Evolutionary conservation across 495 filamentous ascomycete species (phyloP), one percentile per base, ranked within the genome.

Genomic region (Penicillium diatomitis): DNA sequence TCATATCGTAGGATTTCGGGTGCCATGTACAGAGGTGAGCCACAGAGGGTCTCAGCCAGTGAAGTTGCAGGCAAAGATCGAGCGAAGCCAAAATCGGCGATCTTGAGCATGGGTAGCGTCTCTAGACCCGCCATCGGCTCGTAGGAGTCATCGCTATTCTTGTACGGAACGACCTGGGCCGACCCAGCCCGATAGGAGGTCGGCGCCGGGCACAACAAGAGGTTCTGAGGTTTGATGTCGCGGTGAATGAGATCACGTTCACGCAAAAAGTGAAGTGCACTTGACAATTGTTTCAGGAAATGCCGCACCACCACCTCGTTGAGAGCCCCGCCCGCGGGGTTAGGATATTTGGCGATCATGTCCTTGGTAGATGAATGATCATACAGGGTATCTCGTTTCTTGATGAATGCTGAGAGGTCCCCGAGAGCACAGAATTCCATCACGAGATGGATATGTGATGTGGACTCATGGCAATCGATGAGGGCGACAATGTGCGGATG

Each of bases 361-460:
- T 92, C 85, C 52, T 76, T 77, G 1, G 90, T 90, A 28, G 81
- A 84, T 32, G 82, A 80, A 64, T 95, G 84, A 8, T 80, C 79
- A 27, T 70, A 76, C 6, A 96, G 75, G 41, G 78, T 85, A 40
- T 91, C 85, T 42, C 92, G 80, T 63, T 89, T 90, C 73, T 90
- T 95, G 71, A 97, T 95, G 67, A 98, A 96, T 8, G 88, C 69
- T 6, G 91, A 92, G 46, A 98, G 66, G 60, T 98, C 92, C 30
- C 92, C 90, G 32, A 98, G 73, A 58, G 94, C 87, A 68, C 92
- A 98, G 68, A 90, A 97, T 64, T 98, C 94, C 94, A 97, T 98
- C 41, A 97, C 85, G 12, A 98, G 77, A 68, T 98, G 90, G 65
- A 97, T 96, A 50, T 95, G 88, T 12, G 83, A 82, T 5, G 77